Base-by-base conservation (phyloP, 306 rosid species). In the Rosa persica region DNA sequence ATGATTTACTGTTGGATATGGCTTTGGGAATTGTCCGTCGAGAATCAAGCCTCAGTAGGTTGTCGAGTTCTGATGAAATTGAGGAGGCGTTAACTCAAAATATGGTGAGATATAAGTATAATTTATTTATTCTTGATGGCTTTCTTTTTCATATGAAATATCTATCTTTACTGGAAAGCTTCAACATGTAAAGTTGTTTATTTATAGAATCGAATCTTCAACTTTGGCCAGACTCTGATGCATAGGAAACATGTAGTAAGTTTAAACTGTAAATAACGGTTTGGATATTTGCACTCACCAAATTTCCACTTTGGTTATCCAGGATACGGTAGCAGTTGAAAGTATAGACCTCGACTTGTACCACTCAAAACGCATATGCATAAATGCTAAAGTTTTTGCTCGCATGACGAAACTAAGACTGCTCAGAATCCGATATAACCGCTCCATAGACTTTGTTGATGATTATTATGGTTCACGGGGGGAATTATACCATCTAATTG, bases 1-100 rank as follows among this genome's bases (percentile, higher is more conserved):
- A 88, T 70, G 78, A 83, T 76, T 76, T 85, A 80, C 72, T 88
- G 38, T 22, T 54, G 23, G 76, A 82, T 38, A 73, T 84, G 85
- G 86, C 87, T 5, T 66, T 74, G 46, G 44, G 43, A 12, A 78
- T 82, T 72, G 85, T 83, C 70, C n/a, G 51, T 19, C 30, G 81
- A 67, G 83, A 85, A 43, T 74, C 1, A 39, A 68, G 22, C 76
- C 23, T 34, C 49, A 36, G 76, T 57, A 72, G 87, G 43, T 12
- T 87, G 57, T 62, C 81, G 81, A 30, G 25, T 52, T 23, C 44
- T 2, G 8, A 77, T 12, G 83, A 84, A 46, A 70, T 82, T 6
- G 78, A 75, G 72, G 36, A 67, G 22, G 76, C 77, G 40, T 64
- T 89, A 5, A 77, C 67, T 40, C 19, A 40, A 36, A 67, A 76